A percentile compares a stretch with the other conserved stretches of the same genome.
Conservation (phyloP, 352 stramenopile species). For the Phytopythium sindhum region DNA sequence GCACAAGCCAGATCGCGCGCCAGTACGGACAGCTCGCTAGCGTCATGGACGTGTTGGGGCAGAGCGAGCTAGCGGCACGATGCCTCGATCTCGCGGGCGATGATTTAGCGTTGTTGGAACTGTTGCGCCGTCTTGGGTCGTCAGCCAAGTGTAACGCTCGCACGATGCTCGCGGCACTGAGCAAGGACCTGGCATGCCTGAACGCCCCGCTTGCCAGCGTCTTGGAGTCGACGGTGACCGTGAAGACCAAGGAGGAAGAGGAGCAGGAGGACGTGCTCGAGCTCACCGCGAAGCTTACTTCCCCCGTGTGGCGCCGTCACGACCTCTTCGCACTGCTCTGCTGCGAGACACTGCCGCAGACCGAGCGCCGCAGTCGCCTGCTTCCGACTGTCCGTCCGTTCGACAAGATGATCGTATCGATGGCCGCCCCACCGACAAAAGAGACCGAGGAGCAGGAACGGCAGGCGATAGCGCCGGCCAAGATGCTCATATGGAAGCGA, state of each 20-base stretch:
- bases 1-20: constrained; percentile 31
- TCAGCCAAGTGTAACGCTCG: constrained; percentile 9
- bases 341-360: constrained; percentile 49
- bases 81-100: constrained; percentile 73
- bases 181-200: constrained; percentile 52
- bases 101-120: constrained; percentile 52
- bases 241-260: background rate
- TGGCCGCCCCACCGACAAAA: background rate
- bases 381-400: constrained; percentile 46
- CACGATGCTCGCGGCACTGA: constrained; percentile 30
- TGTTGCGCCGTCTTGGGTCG: constrained; percentile 29
- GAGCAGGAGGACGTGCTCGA: background rate
- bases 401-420: constrained; percentile 32
- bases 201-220: constrained; percentile 50
- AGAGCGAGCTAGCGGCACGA: constrained; percentile 47
- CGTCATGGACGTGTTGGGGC: constrained; percentile 50
- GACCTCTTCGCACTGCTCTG: constrained; percentile 69
- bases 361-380: constrained; percentile 65
- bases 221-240: constrained; percentile 24
- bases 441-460: constrained; percentile 10
- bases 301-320: constrained; percentile 23
- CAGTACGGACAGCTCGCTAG: constrained; percentile 37
- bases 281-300: constrained; percentile 9
- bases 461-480: constrained; percentile 15
- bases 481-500: constrained; percentile 60